Base-by-base conservation (phyloP, 2,329 filamentous ascomycete species). In the Ophiostoma perfectum region DNA sequence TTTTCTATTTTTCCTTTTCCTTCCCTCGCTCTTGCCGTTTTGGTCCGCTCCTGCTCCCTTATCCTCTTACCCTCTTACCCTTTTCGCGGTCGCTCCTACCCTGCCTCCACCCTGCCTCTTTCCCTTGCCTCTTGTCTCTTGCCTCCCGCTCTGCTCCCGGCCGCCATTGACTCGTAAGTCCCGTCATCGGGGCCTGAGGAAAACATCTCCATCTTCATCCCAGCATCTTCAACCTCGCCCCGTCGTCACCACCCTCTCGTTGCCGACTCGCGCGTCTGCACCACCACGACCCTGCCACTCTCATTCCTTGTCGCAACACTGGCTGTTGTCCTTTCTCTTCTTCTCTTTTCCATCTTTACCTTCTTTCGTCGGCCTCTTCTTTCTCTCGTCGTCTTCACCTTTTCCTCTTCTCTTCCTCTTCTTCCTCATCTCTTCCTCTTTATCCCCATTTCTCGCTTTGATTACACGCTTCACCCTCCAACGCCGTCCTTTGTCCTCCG, bases 231-330 rank as follows among this genome's bases (percentile, higher is more conserved):
- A 6, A 16, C 58, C 11, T 62, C 36, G 11, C 58, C 27, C 12
- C 58, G 16, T 63, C 39, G 3, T 3, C 12, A n/a, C 5, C 60
- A 41, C 14, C 60, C 12, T 27, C 39, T 41, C 14, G 6, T n/a
- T 42, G 6, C 11, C 14, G 38, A 41, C 12, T 38, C 41, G 16
- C 27, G 3, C 38, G n/a, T 18, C 18, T 14, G 6, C 36, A 42
- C 36, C 38, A 63, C 58, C 58, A 8, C 8, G 8, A 38, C 7
- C n/a, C 12, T 18, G 16, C n/a, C 4, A 27, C 16, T 9, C 39
- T n/a, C 38, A 63, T 38, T 63, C 36, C 36, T 63, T 64, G 36
- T 47, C 42, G 41, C 60, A 42, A 58, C 60, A 63, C 60, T 63
- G 60, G 60, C 60, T 63, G 52, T 49, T 58, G 52, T 27, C 36